Percentiles rank a stretch among this genome's conserved stretches.
phyloP scores from a whole-genome alignment of 2,329 filamentous ascomycete genomes.

The Fonsecaea monophora region DNA sequence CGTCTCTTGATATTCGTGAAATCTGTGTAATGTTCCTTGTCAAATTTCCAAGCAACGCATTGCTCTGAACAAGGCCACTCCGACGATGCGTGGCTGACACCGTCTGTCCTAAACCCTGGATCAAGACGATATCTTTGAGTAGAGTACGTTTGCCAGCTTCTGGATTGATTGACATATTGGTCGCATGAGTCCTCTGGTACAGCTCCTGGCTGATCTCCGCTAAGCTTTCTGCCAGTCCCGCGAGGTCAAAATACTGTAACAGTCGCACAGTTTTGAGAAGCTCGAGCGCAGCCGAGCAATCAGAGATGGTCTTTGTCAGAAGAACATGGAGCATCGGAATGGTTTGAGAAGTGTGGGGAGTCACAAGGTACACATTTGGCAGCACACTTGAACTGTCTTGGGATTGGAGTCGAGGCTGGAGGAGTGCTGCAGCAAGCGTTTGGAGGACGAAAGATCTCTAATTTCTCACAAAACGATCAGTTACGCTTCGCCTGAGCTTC shows the following conservation, averaged over 20 bases:
- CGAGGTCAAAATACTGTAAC: slow-evolving; percentile 36
- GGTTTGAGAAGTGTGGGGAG: slow-evolving; percentile 29
- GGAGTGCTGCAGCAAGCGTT: slow-evolving; percentile 22
- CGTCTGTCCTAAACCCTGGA: slow-evolving; percentile 27
- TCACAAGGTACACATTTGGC: slow-evolving; percentile 25
- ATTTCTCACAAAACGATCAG: slow-evolving; percentile 5
- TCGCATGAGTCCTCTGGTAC: slow-evolving; percentile 10
- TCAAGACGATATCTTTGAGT: slow-evolving; percentile 23
- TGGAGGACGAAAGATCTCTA: slow-evolving; percentile 20
- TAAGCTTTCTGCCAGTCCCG: slow-evolving; percentile 31
- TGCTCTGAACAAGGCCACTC: slow-evolving; percentile 31
- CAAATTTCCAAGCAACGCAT: slow-evolving; percentile 30
- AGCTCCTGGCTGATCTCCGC: slow-evolving; percentile 31
- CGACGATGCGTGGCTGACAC: slow-evolving; percentile 30
- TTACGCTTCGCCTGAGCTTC: not conserved
- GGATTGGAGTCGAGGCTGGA: not conserved
- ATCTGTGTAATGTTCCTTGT: slow-evolving; percentile 29
- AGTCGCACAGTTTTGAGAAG: slow-evolving; percentile 32
- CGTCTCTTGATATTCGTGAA: slow-evolving; percentile 17
- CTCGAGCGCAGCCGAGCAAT: slow-evolving; percentile 25
- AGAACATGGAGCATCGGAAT: slow-evolving; percentile 27
- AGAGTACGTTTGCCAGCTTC: not conserved
- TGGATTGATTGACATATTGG: not conserved
- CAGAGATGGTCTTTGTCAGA: slow-evolving; percentile 22
- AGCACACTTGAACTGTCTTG: not conserved